These are phyloP conservation scores for Umbelopsis sp. DNA, from an alignment of 192 early-diverging fungal genomes.

Conservation along the genomic window DNA sequence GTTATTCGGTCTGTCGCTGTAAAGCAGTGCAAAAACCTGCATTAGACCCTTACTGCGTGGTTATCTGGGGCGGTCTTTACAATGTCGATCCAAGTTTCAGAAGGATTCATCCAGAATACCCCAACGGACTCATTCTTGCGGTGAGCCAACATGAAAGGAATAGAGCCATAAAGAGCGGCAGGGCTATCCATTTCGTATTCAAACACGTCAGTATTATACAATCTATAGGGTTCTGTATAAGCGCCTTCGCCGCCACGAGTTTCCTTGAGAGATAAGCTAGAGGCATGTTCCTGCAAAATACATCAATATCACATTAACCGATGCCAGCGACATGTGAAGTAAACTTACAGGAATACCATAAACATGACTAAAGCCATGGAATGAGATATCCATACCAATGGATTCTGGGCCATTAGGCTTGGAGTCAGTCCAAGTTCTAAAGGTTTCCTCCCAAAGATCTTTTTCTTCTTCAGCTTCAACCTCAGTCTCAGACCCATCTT, in stretches of 20 bases:
- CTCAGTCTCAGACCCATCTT: slow-evolving; percentile 39
- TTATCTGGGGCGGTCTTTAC: slow-evolving; percentile 58
- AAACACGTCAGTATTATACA: slow-evolving; percentile 98
- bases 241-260: slow-evolving; percentile 74
- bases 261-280: slow-evolving; percentile 83
- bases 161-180: slow-evolving; percentile 95
- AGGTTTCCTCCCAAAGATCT: slow-evolving; percentile 85
- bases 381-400: slow-evolving; percentile 90
- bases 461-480: slow-evolving; percentile 48
- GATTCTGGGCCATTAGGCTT: slow-evolving; percentile 96
- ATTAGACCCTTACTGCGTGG: slow-evolving; percentile 24
- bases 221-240: slow-evolving; percentile 91
- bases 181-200: slow-evolving; percentile 95
- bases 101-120: slow-evolving; percentile 90
- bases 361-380: slow-evolving; percentile 82
- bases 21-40: not conserved
- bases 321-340: not conserved
- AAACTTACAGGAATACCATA: slow-evolving; percentile 85
- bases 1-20: not conserved
- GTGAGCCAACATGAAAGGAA: slow-evolving; percentile 95
- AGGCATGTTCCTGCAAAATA: slow-evolving; percentile 72
- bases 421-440: slow-evolving; percentile 84
- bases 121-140: slow-evolving; percentile 72
- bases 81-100: slow-evolving; percentile 99
- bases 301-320: not conserved